These are phyloP conservation scores for Ascochyta rabiei DNA, from an alignment of 2,329 filamentous ascomycete genomes.

Conservation along the genomic window DNA sequence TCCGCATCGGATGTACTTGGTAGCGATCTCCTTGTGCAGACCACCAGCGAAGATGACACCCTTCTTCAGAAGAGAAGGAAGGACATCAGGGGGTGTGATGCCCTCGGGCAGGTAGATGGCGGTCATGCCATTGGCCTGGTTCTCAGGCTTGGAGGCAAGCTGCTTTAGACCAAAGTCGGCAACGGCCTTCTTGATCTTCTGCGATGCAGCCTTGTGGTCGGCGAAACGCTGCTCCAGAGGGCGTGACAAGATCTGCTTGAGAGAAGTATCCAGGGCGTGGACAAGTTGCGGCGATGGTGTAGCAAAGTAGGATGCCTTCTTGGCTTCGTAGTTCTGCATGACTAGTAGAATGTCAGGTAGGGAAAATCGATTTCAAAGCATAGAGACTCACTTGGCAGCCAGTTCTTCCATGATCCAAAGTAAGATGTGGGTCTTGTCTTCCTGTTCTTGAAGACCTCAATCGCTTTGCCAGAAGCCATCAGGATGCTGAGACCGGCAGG, in stretches of 20 bases:
- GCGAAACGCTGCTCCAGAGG: slow-evolving; percentile 84
- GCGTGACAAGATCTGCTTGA: slow-evolving; percentile 82
- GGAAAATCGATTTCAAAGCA: neutral
- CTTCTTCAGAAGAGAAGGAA: slow-evolving; percentile 83
- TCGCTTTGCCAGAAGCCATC: slow-evolving; percentile 88
- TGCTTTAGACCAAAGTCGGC: slow-evolving; percentile 83
- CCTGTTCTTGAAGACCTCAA: slow-evolving; percentile 78
- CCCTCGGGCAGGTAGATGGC: slow-evolving; percentile 92
- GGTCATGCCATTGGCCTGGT: slow-evolving; percentile 97
- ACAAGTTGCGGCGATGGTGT: slow-evolving; percentile 94
- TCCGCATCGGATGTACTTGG: slow-evolving; percentile 93
- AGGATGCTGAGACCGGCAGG: slow-evolving; percentile 93
- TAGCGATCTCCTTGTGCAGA: slow-evolving; percentile 92
- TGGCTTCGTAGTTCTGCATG: slow-evolving; percentile 98
- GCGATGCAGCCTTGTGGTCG: slow-evolving; percentile 76
- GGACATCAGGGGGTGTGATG: slow-evolving; percentile 77
- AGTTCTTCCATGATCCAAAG: slow-evolving; percentile 97
- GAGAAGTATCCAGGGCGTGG: slow-evolving; percentile 86
- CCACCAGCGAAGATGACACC: slow-evolving; percentile 94
- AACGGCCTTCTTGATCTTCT: slow-evolving; percentile 85
- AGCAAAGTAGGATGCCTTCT: slow-evolving; percentile 97
- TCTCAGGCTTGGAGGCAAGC: slow-evolving; percentile 80
- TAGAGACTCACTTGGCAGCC: slow-evolving; percentile 75
- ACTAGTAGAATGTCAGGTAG: slow-evolving; percentile 58
- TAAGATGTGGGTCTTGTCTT: slow-evolving; percentile 85